These are phyloP conservation scores for Mortierella sp. DNA, from an alignment of 371 early-diverging fungal genomes.

Conservation along the genomic window DNA sequence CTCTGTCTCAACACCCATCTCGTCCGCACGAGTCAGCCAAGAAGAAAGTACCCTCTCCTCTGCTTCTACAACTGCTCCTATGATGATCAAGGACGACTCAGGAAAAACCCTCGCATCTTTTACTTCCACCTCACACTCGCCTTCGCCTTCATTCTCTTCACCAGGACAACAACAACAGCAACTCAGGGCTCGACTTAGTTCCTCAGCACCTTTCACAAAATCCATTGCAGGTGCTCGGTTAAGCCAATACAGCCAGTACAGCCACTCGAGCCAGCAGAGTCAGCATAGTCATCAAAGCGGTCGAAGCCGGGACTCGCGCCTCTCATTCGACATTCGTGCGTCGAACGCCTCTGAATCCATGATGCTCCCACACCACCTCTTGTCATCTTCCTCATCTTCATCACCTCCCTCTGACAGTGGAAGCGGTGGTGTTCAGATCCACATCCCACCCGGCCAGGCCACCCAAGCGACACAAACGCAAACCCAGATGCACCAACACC, in stretches of 20 bases:
- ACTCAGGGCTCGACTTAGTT: constrained; percentile 13
- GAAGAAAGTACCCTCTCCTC: constrained; percentile 26
- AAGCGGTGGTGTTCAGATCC: neutral
- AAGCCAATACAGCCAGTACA: constrained; percentile 42
- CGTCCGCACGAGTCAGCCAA: constrained; percentile 21
- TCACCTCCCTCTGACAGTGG: neutral
- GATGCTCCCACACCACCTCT: neutral
- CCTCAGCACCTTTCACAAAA: constrained; percentile 31
- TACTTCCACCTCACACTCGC: neutral
- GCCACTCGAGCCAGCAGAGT: constrained; percentile 48
- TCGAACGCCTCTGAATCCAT: constrained; percentile 22
- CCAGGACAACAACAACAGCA: neutral
- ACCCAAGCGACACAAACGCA: neutral
- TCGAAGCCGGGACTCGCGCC: constrained; percentile 44
- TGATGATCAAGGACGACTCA: constrained; percentile 4
- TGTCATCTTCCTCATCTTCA: neutral
- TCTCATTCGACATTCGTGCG: constrained; percentile 37
- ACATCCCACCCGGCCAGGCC: neutral
- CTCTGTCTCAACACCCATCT: constrained; percentile 11
- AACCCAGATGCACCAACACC: neutral
- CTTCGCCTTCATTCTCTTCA: constrained; percentile 19
- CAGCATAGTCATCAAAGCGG: constrained; percentile 44
- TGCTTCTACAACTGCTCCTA: neutral
- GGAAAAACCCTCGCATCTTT: neutral
- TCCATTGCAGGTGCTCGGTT: constrained; percentile 23